Base-by-base conservation (phyloP, 352 stramenopile genomes). In the Phytophthora citricola region DNA sequence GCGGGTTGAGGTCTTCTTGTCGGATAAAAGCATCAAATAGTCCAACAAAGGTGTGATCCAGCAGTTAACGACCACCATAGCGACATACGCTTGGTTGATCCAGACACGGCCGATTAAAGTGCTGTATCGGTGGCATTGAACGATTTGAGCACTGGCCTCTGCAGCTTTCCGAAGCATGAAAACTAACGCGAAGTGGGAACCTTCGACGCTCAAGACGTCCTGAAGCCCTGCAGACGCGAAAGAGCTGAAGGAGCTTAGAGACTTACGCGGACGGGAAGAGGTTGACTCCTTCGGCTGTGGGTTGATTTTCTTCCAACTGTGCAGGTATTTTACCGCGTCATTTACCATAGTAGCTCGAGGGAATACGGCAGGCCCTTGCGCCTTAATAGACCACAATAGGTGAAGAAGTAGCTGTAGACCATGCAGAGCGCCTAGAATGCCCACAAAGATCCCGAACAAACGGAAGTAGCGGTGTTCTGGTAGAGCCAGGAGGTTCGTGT, bases 31-130 rank as follows among this genome's bases (percentile, higher is more conserved):
- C 48, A 75, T 56, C 3, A 63, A 9, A 32, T 56, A 58, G 40
- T 73, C 54, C 41, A 71, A 12, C 11, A 75, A 6, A 5, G 70
- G 47, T 4, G 72, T 80, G 6, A 59, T 67, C 63, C 71, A 79
- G 36, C 60, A 79, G 52, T 80, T 86, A 22, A 63, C 32, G n/a
- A 83, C 66, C 3, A 78, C 74, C 36, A 84, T 50, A 1, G 17
- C 53, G 8, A 82, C 70, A 22, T 73, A 85, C 17, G 75, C 43
- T 11, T 78, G 59, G 26, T 88, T 90, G 29, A 87, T 73, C 77
- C 76, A 87, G 15, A 66, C 58, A 10, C 63, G 66, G 4, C 78
- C 58, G 32, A 87, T 75, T 11, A 77, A 57, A 0, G 73, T 38
- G 20, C 78, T 88, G 20, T 67, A 74, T 12, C 55, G 66, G 40